Conservation (phyloP, 768 basidiomycete genomes). For the Calocybe indica region DNA sequence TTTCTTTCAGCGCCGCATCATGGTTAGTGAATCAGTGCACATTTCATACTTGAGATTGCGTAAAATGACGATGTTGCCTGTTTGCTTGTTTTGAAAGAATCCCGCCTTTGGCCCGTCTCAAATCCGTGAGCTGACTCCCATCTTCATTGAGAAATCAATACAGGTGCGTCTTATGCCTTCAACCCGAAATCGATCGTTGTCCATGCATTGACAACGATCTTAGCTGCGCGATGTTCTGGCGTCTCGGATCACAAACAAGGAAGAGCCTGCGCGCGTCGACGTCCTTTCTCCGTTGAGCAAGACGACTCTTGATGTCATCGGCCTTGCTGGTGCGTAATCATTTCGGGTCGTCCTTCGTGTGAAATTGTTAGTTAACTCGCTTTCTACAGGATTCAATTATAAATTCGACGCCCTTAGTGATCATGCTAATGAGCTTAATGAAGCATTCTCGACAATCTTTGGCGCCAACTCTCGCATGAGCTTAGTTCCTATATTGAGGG, state of each 20-base stretch:
- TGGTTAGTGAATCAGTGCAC: slow-evolving; percentile 21
- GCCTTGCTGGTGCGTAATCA: slow-evolving; percentile 52
- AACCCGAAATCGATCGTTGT: not conserved
- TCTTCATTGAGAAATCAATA: slow-evolving; percentile 51
- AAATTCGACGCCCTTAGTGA: slow-evolving; percentile 16
- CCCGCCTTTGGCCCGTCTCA: slow-evolving; percentile 62
- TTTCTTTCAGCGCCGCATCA: slow-evolving; percentile 30
- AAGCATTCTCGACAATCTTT: slow-evolving; percentile 42
- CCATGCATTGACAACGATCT: not conserved
- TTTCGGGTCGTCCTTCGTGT: slow-evolving; percentile 15
- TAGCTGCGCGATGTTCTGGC: slow-evolving; percentile 49
- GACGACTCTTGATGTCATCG: slow-evolving; percentile 73
- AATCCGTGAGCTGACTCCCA: slow-evolving; percentile 48
- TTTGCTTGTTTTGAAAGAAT: slow-evolving; percentile 32
- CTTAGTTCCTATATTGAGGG: slow-evolving; percentile 19
- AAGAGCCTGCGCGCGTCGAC: slow-evolving; percentile 36
- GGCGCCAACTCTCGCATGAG: slow-evolving; percentile 28
- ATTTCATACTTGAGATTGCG: too few relatives aligned
- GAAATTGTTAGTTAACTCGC: slow-evolving; percentile 19
- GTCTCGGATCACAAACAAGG: slow-evolving; percentile 23
- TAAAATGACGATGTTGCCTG: not conserved
- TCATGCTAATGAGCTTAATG: slow-evolving; percentile 36
- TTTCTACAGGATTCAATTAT: slow-evolving; percentile 21
- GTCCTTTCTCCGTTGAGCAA: slow-evolving; percentile 60
- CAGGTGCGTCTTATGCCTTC: slow-evolving; percentile 25